phyloP scores from a whole-genome alignment of 192 early-diverging fungal genomes.

The Coemansia sp. region DNA sequence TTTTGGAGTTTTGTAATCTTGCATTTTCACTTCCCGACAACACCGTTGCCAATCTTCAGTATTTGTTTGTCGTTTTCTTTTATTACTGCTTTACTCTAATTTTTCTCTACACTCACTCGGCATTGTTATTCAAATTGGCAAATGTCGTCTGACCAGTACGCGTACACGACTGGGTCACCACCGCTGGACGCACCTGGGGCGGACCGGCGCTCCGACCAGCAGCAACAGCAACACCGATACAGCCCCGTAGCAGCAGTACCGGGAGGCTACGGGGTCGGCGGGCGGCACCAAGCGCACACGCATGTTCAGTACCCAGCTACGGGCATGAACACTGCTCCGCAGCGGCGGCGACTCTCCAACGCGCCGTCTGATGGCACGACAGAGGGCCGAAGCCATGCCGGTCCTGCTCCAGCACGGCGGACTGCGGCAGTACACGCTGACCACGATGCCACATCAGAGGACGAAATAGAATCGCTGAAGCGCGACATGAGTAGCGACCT shows the following conservation, averaged over 20 bases:
- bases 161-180: constrained; percentile 1
- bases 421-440: constrained; percentile 15
- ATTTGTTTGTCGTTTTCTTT: neutral
- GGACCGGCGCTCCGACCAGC: constrained; percentile 12
- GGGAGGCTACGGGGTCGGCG: constrained; percentile 4
- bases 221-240: constrained; percentile 26
- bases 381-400: constrained; percentile 25
- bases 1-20: neutral
- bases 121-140: neutral
- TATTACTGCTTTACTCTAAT: constrained; percentile 8
- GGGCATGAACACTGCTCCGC: constrained; percentile 12
- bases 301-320: constrained; percentile 18
- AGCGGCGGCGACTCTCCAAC: constrained; percentile 42
- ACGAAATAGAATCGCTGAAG: constrained; percentile 53
- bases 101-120: neutral
- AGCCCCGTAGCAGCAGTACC: neutral
- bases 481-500: constrained; percentile 51
- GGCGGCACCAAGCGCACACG: constrained; percentile 11
- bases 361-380: constrained; percentile 37
- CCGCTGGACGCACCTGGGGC: neutral
- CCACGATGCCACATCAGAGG: constrained; percentile 40
- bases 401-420: constrained; percentile 21
- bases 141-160: constrained; percentile 5
- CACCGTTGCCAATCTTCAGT: neutral
- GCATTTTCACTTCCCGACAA: neutral